A percentile compares a stretch with the other conserved stretches of the same genome.
Conservation (phyloP, 1,284 basidiomycete genomes). For the Rhizoctonia solani region DNA sequence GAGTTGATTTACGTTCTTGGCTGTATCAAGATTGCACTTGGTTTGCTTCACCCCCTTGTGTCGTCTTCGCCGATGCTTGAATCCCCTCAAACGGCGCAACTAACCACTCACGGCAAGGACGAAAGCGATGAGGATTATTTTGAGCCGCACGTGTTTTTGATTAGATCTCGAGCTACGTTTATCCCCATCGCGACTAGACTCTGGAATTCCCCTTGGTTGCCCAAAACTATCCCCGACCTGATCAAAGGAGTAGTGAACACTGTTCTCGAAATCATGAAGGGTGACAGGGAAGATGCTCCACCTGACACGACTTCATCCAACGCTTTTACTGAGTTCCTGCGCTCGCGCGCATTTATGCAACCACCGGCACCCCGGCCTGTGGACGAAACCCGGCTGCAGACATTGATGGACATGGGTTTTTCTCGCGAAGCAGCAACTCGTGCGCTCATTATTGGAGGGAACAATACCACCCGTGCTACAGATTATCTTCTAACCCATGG, state of each 20-base stretch:
- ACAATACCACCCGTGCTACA: slow-evolving; percentile 88
- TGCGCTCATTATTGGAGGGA: slow-evolving; percentile 81
- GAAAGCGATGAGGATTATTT: slow-evolving; percentile 78
- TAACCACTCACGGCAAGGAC: slow-evolving; percentile 75
- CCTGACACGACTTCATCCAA: background rate
- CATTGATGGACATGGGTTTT: slow-evolving; percentile 97
- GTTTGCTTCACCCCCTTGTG: slow-evolving; percentile 76
- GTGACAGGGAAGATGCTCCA: slow-evolving; percentile 67
- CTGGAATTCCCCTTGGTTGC: slow-evolving; percentile 87
- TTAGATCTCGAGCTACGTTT: slow-evolving; percentile 73
- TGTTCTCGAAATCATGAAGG: slow-evolving; percentile 80
- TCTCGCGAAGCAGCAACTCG: slow-evolving; percentile 80
- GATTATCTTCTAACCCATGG: slow-evolving; percentile 87
- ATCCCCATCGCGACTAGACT: slow-evolving; percentile 70
- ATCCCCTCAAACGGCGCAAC: slow-evolving; percentile 77
- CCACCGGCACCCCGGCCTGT: slow-evolving; percentile 52
- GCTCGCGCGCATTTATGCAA: slow-evolving; percentile 33
- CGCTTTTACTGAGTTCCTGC: slow-evolving; percentile 23
- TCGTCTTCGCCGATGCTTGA: slow-evolving; percentile 83
- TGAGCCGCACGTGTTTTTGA: slow-evolving; percentile 83
- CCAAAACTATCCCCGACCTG: slow-evolving; percentile 69
- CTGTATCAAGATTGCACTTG: slow-evolving; percentile 80
- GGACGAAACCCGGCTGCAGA: slow-evolving; percentile 76
- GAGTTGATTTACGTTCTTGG: slow-evolving; percentile 76
- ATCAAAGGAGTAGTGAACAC: slow-evolving; percentile 76